phyloP scores from a whole-genome alignment of 148 eudicot genomes.

The Vaccinium macrocarpon region DNA sequence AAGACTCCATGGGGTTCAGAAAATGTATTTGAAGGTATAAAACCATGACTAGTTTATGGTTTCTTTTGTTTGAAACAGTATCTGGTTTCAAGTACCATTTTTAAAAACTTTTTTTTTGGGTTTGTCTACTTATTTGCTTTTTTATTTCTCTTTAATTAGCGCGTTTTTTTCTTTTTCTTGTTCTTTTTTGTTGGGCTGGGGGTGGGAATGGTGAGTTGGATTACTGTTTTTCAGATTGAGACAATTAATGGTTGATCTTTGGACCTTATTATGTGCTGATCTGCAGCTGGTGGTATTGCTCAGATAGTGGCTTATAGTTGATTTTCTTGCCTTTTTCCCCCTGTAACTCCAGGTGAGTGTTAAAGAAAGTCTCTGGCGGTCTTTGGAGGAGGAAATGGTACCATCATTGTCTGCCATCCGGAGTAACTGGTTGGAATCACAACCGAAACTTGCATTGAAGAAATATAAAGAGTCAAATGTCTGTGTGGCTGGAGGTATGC shows the following conservation, averaged over 20 bases:
- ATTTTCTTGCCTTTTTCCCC: background rate
- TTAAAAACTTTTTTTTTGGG: background rate
- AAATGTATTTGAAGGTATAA: background rate
- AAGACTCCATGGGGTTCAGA: background rate
- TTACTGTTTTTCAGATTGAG: background rate
- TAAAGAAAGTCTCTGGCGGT: constrained; percentile 71
- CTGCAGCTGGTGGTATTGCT: background rate
- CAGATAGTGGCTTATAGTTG: background rate
- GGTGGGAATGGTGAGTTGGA: background rate
- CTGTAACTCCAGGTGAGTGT: constrained; percentile 49
- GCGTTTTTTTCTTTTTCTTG: background rate
- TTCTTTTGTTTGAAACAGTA: background rate
- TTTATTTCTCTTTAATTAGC: no score
- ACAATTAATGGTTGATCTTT: background rate
- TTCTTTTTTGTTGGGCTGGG: background rate
- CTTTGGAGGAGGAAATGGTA: constrained; percentile 84
- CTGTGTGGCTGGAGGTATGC: constrained; percentile 96
- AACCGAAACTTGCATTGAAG: constrained; percentile 55
- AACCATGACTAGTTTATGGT: background rate
- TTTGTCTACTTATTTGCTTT: background rate
- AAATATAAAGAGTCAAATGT: constrained; percentile 63
- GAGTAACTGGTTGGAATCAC: constrained; percentile 89
- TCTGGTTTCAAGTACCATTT: background rate
- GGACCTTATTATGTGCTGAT: background rate
- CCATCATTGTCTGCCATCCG: constrained; percentile 58